Conservation (phyloP, 345 rosid species). For the Salix caprea region DNA sequence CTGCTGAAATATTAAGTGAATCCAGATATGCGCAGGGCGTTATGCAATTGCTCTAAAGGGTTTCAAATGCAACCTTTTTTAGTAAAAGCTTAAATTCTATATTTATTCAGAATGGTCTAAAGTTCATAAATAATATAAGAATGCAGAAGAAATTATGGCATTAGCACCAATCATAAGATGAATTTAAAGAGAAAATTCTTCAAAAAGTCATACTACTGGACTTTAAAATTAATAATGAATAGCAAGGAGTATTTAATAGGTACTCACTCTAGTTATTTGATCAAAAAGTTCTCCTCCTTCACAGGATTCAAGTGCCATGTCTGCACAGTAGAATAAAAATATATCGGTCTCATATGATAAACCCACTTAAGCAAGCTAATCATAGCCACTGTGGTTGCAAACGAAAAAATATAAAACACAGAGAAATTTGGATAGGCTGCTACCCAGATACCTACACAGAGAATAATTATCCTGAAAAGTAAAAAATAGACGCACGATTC, state of each 20-base stretch:
- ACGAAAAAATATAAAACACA: conserved; percentile 1
- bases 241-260: background rate
- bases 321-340: conserved; percentile 41
- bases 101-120: background rate
- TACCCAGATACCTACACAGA: conserved; percentile 59
- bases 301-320: conserved; percentile 98
- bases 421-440: conserved; percentile 2
- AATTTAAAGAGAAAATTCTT: background rate
- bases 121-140: background rate
- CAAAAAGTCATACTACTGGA: background rate
- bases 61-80: conserved; percentile 1
- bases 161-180: background rate
- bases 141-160: background rate
- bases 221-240: background rate
- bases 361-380: conserved; percentile 4
- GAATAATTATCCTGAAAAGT: conserved; percentile 90
- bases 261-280: conserved; percentile 92
- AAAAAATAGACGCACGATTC: conserved; percentile 78
- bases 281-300: conserved; percentile 98
- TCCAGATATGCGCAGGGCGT: background rate
- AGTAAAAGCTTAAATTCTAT: background rate
- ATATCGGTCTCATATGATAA: conserved; percentile 23
- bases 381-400: background rate
- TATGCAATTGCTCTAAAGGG: background rate
- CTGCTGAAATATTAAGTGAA: background rate